Evolutionary conservation across 345 rosid genomes (phyloP).

Genomic region (Sonneratia alba): DNA sequence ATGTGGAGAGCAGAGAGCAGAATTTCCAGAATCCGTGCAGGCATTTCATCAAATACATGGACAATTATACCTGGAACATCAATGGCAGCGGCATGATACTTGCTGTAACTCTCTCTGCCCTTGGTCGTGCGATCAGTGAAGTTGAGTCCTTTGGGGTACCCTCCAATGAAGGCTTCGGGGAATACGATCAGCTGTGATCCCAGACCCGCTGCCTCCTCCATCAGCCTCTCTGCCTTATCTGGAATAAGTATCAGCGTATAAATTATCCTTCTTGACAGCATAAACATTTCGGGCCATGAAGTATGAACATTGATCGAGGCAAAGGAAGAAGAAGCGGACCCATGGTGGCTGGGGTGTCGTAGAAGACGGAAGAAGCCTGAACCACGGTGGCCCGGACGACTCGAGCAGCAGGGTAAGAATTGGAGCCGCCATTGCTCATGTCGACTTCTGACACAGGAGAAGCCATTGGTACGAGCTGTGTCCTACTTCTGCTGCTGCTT

Average conservation of each 20-base stretch:
- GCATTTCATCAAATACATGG: neutral
- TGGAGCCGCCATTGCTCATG: neutral
- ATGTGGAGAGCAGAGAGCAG: too few relatives aligned
- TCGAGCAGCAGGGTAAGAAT: neutral
- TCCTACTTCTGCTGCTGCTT: too few relatives aligned
- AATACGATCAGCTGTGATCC: constrained; percentile 85
- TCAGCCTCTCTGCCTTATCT: constrained; percentile 78
- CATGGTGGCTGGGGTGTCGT: constrained; percentile 85
- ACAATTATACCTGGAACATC: constrained; percentile 59
- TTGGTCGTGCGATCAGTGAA: constrained; percentile 61
- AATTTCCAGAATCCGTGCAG: too few relatives aligned
- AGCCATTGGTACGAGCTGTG: neutral
- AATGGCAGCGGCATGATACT: constrained; percentile 76
- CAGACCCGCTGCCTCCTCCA: constrained; percentile 68
- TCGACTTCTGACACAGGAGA: neutral
- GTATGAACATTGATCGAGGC: neutral
- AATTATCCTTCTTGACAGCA: too few relatives aligned
- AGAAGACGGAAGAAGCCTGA: constrained; percentile 82
- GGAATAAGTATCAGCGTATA: neutral
- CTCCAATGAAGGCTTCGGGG: constrained; percentile 91
- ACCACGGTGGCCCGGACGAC: constrained; percentile 75
- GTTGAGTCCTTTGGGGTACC: constrained; percentile 81
- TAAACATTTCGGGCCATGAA: neutral
- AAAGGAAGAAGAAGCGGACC: neutral
- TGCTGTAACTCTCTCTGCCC: constrained; percentile 79